Base-by-base conservation (phyloP, 1,139 yeast genomes). In the Yamadazyma atmosphaerica region DNA sequence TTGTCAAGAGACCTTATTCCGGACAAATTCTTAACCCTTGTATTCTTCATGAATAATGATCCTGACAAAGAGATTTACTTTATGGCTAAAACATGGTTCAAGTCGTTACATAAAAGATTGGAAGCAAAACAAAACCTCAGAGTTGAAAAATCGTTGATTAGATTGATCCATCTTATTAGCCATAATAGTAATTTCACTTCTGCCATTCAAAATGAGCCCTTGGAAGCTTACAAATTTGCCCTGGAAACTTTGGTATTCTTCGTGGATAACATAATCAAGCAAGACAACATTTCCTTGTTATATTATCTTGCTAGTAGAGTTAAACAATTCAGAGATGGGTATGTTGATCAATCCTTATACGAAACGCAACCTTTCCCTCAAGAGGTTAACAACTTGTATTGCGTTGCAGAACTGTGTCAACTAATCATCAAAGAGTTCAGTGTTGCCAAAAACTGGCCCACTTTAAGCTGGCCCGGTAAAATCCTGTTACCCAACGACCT, bases 401-500 rank as follows among this genome's bases (percentile, higher is more conserved):
- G 81, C 35, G 65, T 86, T 9, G 77, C 96, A 1, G 97, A 89
- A 51, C 58, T 88, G 33, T 72, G 89, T 1, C 95, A 86, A 57
- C 61, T 83, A 43, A 65, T 79, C 4, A 68, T 89, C 33, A 75
- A 81, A 41, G 79, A 76, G 41, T 63, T 77, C 28, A 79, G 84
- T 35, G 83, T 77, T 31, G 54, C 59, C 13, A 79, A 74, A 51
- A 72, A 70, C 36, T 87, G 96, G 95, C 75, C 77, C 16, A 68
- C 86, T 44, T 77, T 81, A 23, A 80, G 90, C 0, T 89, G 92
- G 81, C 95, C 96, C 0, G 94, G 92, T 1, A 84, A 82, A 49
- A 59, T 85, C 21, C 77, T 77, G 25, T 60, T 88, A 19, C 83
- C 94, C 0, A 61, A 71, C 10, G 95, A 86, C 51, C 60, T 85